A percentile compares a stretch with the other conserved stretches of the same genome.
phyloP scores from a whole-genome alignment of 2,329 filamentous ascomycete species.

The Aspergillus piperis region DNA sequence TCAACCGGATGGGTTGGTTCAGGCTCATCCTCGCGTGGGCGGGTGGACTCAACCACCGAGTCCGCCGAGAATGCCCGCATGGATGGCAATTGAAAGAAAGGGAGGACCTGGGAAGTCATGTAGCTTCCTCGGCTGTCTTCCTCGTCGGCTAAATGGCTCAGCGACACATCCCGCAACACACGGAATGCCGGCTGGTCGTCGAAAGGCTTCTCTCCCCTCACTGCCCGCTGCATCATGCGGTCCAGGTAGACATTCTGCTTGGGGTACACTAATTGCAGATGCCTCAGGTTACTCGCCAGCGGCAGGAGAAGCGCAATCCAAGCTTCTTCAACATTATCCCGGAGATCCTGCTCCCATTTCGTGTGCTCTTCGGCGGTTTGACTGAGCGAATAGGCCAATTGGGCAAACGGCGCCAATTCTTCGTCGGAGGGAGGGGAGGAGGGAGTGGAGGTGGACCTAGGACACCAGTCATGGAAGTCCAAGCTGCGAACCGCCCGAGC shows the following conservation, averaged over 20 bases:
- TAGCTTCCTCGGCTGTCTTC: conserved; percentile 15
- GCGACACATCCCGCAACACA: conserved; percentile 22
- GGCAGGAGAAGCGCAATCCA: conserved; percentile 32
- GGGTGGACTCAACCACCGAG: conserved; percentile 27
- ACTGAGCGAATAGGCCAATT: conserved; percentile 14
- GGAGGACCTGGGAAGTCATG: conserved; percentile 20
- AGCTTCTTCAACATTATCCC: conserved; percentile 24
- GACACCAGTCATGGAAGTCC: conserved; percentile 27
- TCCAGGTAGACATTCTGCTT: conserved; percentile 24
- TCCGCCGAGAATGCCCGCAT: conserved; percentile 27
- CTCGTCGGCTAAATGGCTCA: conserved; percentile 16
- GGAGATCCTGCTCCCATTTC: conserved; percentile 27
- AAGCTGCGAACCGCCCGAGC: conserved; percentile 26
- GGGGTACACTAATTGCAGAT: conserved; percentile 24
- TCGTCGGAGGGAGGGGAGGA: neutral
- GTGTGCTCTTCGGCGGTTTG: conserved; percentile 23
- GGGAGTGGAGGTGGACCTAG: neutral
- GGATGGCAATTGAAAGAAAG: conserved; percentile 30
- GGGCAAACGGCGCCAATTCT: conserved; percentile 13
- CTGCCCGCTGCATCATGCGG: conserved; percentile 24
- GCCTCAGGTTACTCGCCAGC: conserved; percentile 25
- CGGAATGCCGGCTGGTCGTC: conserved; percentile 19
- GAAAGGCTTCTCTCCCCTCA: conserved; percentile 23
- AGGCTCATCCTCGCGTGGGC: neutral
- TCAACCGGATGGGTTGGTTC: neutral